Evolutionary conservation across 805 yeast species (phyloP).

Genomic region (Ogataea methylovora): DNA sequence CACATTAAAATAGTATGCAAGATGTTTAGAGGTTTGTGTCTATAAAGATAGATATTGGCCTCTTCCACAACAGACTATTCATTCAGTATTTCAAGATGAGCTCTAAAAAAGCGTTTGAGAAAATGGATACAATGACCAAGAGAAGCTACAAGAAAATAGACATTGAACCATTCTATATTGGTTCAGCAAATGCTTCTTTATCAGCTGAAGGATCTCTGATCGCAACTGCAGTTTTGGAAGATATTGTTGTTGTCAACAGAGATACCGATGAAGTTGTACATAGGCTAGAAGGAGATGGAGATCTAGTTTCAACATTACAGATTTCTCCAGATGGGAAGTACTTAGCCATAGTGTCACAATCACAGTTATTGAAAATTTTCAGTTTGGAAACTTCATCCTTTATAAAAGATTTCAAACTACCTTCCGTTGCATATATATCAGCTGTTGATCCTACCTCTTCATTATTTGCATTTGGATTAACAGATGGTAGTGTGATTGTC

Average conservation of each 20-base stretch:
- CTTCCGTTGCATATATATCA: slow-evolving; percentile 79
- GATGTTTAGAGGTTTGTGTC: too few relatives aligned
- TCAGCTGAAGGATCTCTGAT: slow-evolving; percentile 53
- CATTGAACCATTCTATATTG: slow-evolving; percentile 79
- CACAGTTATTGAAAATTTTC: slow-evolving; percentile 72
- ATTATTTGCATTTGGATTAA: slow-evolving; percentile 86
- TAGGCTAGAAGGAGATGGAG: slow-evolving; percentile 78
- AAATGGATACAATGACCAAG: slow-evolving; percentile 11
- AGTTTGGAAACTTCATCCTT: slow-evolving; percentile 33
- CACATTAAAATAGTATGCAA: too few relatives aligned
- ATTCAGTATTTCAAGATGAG: too few relatives aligned
- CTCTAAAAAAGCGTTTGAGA: too few relatives aligned
- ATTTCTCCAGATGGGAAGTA: slow-evolving; percentile 69
- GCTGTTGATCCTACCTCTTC: slow-evolving; percentile 76
- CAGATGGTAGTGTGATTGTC: slow-evolving; percentile 87
- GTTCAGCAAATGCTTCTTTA: slow-evolving; percentile 70
- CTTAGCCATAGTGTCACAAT: slow-evolving; percentile 71
- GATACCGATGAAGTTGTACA: slow-evolving; percentile 49
- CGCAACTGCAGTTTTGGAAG: slow-evolving; percentile 78
- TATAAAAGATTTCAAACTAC: slow-evolving; percentile 46
- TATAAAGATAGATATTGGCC: too few relatives aligned
- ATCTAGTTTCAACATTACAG: slow-evolving; percentile 63
- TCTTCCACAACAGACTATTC: too few relatives aligned
- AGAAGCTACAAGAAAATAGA: slow-evolving; percentile 31
- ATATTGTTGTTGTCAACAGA: slow-evolving; percentile 62